Evolutionary conservation across 371 early-diverging fungal genomes (phyloP).

Genomic region (Syncephalastrum racemosum): DNA sequence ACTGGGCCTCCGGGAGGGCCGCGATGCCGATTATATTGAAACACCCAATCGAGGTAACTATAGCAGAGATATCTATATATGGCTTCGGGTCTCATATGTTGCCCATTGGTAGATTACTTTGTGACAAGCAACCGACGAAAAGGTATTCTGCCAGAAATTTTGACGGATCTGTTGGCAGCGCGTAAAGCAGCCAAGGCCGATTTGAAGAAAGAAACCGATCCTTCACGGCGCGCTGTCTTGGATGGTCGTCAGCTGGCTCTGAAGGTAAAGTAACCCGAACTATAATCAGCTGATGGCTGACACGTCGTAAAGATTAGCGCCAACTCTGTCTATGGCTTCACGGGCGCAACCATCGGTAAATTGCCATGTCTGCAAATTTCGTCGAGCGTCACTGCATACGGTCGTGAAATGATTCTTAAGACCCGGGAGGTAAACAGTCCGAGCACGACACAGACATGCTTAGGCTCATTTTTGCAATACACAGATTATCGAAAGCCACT

Average conservation of each 20-base stretch:
- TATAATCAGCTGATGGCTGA: neutral
- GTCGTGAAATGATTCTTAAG: slow-evolving; percentile 97
- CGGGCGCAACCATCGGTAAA: slow-evolving; percentile 97
- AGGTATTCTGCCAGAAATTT: slow-evolving; percentile 95
- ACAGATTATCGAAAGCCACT: slow-evolving; percentile 85
- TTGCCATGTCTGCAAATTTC: slow-evolving; percentile 99
- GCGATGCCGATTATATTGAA: slow-evolving; percentile 81
- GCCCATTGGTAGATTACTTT: slow-evolving; percentile 70
- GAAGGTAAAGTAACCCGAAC: slow-evolving; percentile 57
- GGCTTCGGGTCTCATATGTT: neutral
- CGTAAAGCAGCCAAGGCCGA: slow-evolving; percentile 96
- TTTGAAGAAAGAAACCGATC: slow-evolving; percentile 94
- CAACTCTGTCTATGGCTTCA: slow-evolving; percentile 99
- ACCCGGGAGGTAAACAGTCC: slow-evolving; percentile 70
- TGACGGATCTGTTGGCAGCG: slow-evolving; percentile 91
- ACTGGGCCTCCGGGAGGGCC: slow-evolving; percentile 53
- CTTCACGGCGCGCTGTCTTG: slow-evolving; percentile 88
- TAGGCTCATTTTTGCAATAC: neutral
- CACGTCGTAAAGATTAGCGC: slow-evolving; percentile 79
- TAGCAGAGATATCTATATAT: neutral
- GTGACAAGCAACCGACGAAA: slow-evolving; percentile 70
- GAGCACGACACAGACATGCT: neutral
- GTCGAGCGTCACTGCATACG: slow-evolving; percentile 98
- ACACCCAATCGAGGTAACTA: slow-evolving; percentile 86
- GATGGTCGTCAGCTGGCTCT: slow-evolving; percentile 99